These are phyloP conservation scores for Elsinoe necatrix DNA, from an alignment of 2,329 filamentous ascomycete species.

Conservation along the genomic window DNA sequence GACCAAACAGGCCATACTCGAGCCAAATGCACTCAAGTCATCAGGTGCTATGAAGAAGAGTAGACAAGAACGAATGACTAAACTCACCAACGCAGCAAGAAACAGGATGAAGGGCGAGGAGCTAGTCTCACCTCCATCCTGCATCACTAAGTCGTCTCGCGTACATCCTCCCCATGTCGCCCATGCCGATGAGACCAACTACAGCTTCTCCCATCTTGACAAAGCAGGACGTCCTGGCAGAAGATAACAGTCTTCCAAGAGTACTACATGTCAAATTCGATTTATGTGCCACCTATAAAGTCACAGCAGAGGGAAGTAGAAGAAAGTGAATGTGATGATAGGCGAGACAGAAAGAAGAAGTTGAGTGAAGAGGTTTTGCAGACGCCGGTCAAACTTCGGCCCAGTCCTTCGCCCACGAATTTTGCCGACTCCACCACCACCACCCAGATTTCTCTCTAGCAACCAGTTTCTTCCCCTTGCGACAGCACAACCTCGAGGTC, in stretches of 20 bases:
- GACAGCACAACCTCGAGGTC: conserved; percentile 14
- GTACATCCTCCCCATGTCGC: conserved; percentile 99
- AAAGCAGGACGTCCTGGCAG: background rate
- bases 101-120: background rate
- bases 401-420: conserved; percentile 5
- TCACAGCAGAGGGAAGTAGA: background rate
- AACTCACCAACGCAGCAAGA: conserved; percentile 29
- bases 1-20: conserved; percentile 72
- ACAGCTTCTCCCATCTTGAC: conserved; percentile 57
- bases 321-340: background rate
- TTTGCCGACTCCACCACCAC: conserved; percentile 15
- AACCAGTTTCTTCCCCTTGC: conserved; percentile 5
- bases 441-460: conserved; percentile 13
- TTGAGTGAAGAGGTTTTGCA: conserved; percentile 13
- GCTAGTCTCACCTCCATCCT: conserved; percentile 81
- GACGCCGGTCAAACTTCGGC: conserved; percentile 14
- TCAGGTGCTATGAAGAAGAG: conserved; percentile 51
- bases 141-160: conserved; percentile 77
- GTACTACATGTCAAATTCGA: background rate
- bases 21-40: conserved; percentile 99
- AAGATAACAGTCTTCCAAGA: background rate
- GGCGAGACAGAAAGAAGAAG: conserved; percentile 12
- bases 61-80: conserved; percentile 15
- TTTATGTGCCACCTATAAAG: background rate
- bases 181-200: conserved; percentile 96